These are phyloP conservation scores for Sphagnum magellanicum DNA, from an alignment of 228 moss, liverwort and hornwort species.

Conservation along the genomic window DNA sequence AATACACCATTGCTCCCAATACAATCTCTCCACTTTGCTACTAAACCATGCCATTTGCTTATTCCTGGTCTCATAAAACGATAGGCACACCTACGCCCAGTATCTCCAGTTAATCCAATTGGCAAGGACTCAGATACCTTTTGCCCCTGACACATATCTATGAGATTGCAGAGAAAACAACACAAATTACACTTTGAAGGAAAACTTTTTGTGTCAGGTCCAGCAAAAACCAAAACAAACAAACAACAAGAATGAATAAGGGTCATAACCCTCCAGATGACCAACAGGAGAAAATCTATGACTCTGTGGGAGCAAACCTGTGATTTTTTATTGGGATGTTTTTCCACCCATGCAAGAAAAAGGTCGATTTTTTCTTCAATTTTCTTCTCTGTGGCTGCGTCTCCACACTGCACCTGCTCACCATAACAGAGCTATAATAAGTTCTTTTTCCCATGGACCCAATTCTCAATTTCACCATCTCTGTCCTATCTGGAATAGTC, in stretches of 20 bases:
- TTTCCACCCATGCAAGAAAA: constrained; percentile 92
- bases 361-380: constrained; percentile 98
- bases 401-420: constrained; percentile 77
- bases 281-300: no score
- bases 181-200: no score
- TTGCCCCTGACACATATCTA: no score
- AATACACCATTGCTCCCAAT: constrained; percentile 98
- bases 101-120: not conserved
- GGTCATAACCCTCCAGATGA: no score
- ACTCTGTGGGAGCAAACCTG: constrained; percentile 30
- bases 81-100: constrained; percentile 58
- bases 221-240: no score
- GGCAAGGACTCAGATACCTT: no score
- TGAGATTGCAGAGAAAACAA: no score
- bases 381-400: constrained; percentile 74
- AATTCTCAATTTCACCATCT: no score
- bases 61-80: constrained; percentile 88
- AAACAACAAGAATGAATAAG: no score
- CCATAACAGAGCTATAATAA: not conserved
- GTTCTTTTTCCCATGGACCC: not conserved
- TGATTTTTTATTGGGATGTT: constrained; percentile 92
- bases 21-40: constrained; percentile 67
- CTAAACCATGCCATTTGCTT: constrained; percentile 92
- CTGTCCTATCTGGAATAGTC: no score
- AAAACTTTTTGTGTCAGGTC: no score